Conservation (phyloP, 495 filamentous ascomycete genomes). For the Jackrogersella multiformis region DNA sequence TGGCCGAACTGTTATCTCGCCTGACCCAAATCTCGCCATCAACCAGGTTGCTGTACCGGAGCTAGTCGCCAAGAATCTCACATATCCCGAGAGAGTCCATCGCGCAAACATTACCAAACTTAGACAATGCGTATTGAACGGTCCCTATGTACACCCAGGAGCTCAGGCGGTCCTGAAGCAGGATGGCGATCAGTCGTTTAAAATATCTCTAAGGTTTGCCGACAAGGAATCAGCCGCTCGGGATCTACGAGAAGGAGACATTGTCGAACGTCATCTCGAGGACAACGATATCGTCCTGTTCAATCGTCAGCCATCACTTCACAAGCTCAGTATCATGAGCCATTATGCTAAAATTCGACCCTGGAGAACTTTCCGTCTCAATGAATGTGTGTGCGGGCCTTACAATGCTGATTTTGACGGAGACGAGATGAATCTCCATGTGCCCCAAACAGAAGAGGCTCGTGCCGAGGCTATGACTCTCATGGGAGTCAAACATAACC, state of each 20-base stretch:
- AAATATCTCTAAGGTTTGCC: constrained; percentile 78
- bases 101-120: constrained; percentile 86
- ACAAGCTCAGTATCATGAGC: constrained; percentile 97
- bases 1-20: constrained; percentile 95
- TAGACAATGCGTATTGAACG: constrained; percentile 73
- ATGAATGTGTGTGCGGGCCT: constrained; percentile 97
- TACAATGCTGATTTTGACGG: constrained; percentile 99
- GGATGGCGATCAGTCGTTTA: constrained; percentile 60
- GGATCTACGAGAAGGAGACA: constrained; percentile 80
- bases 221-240: constrained; percentile 72
- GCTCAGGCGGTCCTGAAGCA: constrained; percentile 81
- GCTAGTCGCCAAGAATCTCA: constrained; percentile 90
- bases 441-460: constrained; percentile 97
- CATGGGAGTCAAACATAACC: constrained; percentile 98
- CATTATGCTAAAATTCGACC: constrained; percentile 93
- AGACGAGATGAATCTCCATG: constrained; percentile 99
- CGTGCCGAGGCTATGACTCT: constrained; percentile 92
- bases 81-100: constrained; percentile 89
- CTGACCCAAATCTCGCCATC: constrained; percentile 92
- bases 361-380: constrained; percentile 95
- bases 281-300: constrained; percentile 97
- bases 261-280: constrained; percentile 93
- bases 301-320: constrained; percentile 96
- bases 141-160: constrained; percentile 81
- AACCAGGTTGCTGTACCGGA: constrained; percentile 93